Percentiles rank a stretch among this genome's conserved stretches.
Conservation (phyloP, 805 yeast species). For the Ogataea minuta region DNA sequence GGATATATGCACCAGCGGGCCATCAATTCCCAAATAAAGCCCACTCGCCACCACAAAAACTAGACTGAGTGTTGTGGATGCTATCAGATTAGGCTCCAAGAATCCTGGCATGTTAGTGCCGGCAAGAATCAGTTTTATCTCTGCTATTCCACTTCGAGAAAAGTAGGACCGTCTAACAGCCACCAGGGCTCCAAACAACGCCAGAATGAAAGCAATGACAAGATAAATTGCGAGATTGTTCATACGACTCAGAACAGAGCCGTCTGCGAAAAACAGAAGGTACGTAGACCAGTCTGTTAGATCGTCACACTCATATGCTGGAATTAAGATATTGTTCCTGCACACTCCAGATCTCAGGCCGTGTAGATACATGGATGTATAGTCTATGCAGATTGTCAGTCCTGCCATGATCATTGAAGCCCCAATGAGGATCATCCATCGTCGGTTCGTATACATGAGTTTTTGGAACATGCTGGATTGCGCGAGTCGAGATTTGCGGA, state of each 20-base stretch:
- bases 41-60: conserved; percentile 72
- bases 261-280: conserved; percentile 31
- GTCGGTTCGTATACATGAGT: conserved; percentile 27
- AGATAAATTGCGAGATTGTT: conserved; percentile 38
- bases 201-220: conserved; percentile 38
- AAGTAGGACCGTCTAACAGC: conserved; percentile 37
- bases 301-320: conserved; percentile 33
- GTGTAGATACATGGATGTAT: conserved; percentile 47
- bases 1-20: conserved; percentile 80
- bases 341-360: conserved; percentile 57
- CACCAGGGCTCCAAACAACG: conserved; percentile 36
- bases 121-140: conserved; percentile 62
- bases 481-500: conserved; percentile 9
- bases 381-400: conserved; percentile 47
- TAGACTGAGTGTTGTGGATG: conserved; percentile 56
- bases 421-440: conserved; percentile 49
- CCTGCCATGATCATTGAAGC: conserved; percentile 49
- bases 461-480: conserved; percentile 4
- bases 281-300: conserved; percentile 35
- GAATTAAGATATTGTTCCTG: conserved; percentile 27
- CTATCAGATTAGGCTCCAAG: conserved; percentile 49
- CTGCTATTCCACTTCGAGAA: conserved; percentile 67
- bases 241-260: conserved; percentile 16
- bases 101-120: conserved; percentile 60
- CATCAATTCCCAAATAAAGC: conserved; percentile 82